Percentiles rank a stretch among this genome's conserved stretches.
These are phyloP conservation scores for Phytopythium aichiense DNA, from an alignment of 352 stramenopile species.

Conservation along the genomic window DNA sequence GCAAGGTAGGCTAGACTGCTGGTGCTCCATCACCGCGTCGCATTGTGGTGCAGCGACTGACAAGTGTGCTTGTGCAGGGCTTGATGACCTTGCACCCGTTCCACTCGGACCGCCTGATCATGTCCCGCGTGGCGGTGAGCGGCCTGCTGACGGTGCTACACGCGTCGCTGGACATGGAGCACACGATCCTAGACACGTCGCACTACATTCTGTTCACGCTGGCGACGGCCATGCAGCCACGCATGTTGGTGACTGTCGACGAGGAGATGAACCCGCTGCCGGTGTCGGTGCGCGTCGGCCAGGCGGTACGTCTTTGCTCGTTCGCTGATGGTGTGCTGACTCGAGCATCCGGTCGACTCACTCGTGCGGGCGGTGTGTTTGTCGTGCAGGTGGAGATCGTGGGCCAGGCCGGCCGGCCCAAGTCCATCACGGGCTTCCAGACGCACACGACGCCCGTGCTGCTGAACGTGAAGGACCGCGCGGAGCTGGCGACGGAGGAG, in stretches of 20 bases:
- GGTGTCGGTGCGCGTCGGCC: conserved; percentile 97
- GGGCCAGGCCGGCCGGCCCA: conserved; percentile 97
- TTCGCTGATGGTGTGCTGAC: not conserved
- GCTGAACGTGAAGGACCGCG: conserved; percentile 96
- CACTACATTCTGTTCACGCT: conserved; percentile 99
- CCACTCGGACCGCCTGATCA: conserved; percentile 94
- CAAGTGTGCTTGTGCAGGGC: conserved; percentile 42
- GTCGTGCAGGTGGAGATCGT: conserved; percentile 94
- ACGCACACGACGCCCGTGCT: conserved; percentile 99
- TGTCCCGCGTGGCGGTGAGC: conserved; percentile 90
- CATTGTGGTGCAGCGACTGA: conserved; percentile 8
- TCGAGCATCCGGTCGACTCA: not conserved
- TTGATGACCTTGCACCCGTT: conserved; percentile 97
- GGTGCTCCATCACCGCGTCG: not conserved
- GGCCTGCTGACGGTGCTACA: conserved; percentile 96
- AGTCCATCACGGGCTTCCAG: conserved; percentile 99
- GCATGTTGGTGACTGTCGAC: conserved; percentile 98
- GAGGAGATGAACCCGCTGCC: conserved; percentile 95
- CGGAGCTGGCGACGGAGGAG: conserved; percentile 97
- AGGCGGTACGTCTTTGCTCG: conserved; percentile 78
- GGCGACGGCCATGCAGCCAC: conserved; percentile 96
- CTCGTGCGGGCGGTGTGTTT: conserved; percentile 1
- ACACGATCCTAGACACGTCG: conserved; percentile 97
- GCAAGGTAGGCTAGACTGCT: conserved; percentile 89
- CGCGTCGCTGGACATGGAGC: conserved; percentile 96